phyloP scores from a whole-genome alignment of 179 eudicot species.

The Sideroxylon spinosum region DNA sequence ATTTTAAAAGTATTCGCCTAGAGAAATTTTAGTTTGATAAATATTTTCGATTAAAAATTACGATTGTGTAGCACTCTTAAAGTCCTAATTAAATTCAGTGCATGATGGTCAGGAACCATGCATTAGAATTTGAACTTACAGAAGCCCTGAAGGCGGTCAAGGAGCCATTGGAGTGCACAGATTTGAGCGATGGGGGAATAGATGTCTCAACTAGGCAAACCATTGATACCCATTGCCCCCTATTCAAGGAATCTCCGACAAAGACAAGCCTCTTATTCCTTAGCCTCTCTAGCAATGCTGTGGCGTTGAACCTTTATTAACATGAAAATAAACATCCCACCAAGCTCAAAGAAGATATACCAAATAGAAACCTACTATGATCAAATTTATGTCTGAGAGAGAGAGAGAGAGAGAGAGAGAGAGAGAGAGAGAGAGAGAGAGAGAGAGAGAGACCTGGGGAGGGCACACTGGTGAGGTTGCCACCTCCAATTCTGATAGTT shows the following conservation, averaged over 20 bases:
- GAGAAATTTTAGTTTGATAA: too few relatives aligned
- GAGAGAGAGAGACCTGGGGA: conserved; percentile 35
- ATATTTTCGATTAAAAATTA: neutral
- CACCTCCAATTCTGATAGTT: conserved; percentile 48
- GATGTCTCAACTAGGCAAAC: conserved; percentile 50
- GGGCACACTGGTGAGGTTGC: conserved; percentile 49
- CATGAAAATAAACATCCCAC: neutral
- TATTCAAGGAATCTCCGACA: conserved; percentile 52
- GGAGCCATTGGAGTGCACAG: conserved; percentile 49
- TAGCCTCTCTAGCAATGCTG: conserved; percentile 45
- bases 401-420: neutral
- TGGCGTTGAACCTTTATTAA: conserved; percentile 40
- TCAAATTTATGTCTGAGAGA: neutral
- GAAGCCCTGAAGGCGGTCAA: conserved; percentile 45
- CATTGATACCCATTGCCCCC: conserved; percentile 59
- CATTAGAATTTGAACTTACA: conserved; percentile 23
- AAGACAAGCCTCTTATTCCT: conserved; percentile 52
- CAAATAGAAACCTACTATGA: neutral
- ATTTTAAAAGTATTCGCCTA: too few relatives aligned
- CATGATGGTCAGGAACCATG: too few relatives aligned
- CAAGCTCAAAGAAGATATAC: neutral
- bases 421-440: neutral
- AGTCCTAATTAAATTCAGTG: too few relatives aligned
- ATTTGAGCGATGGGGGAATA: conserved; percentile 36
- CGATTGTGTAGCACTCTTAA: neutral